Conservation (phyloP, 495 filamentous ascomycete species). For the Oidiodendron maius region DNA sequence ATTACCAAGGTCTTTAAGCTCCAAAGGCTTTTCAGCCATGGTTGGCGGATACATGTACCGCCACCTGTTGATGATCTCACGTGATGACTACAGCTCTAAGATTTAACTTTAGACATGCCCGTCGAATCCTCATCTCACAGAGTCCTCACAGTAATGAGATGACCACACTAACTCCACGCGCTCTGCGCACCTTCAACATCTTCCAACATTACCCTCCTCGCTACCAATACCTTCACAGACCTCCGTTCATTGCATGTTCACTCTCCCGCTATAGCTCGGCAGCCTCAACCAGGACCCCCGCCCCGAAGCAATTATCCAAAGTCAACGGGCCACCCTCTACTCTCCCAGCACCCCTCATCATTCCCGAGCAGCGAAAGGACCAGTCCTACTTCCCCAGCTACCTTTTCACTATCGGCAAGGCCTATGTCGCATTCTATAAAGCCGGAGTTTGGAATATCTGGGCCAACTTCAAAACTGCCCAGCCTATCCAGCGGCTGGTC, state of each 20-base stretch:
- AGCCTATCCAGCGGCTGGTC: slow-evolving; percentile 32
- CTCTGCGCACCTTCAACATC: slow-evolving; percentile 15
- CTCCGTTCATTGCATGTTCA: background rate
- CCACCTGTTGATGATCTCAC: no score
- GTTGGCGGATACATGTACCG: no score
- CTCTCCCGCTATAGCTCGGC: background rate
- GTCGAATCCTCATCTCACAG: no score
- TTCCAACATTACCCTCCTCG: slow-evolving; percentile 3
- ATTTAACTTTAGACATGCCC: no score
- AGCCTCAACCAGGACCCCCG: slow-evolving; percentile 2
- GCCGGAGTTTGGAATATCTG: slow-evolving; percentile 66
- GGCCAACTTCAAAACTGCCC: slow-evolving; percentile 44
- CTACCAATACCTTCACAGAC: background rate
- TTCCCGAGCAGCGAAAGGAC: slow-evolving; percentile 36
- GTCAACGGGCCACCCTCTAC: slow-evolving; percentile 56
- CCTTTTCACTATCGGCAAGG: slow-evolving; percentile 44
- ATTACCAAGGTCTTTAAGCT: no score
- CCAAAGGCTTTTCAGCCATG: no score
- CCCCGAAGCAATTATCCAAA: background rate
- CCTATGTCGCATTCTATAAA: slow-evolving; percentile 80
- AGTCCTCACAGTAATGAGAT: slow-evolving; percentile 11
- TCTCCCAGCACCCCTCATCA: slow-evolving; percentile 48
- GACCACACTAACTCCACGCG: slow-evolving; percentile 17
- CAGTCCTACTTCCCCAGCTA: slow-evolving; percentile 34
- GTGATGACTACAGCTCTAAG: no score